Evolutionary conservation across 805 yeast species (phyloP).

Genomic region (Saccharomycopsis guyanensis): DNA sequence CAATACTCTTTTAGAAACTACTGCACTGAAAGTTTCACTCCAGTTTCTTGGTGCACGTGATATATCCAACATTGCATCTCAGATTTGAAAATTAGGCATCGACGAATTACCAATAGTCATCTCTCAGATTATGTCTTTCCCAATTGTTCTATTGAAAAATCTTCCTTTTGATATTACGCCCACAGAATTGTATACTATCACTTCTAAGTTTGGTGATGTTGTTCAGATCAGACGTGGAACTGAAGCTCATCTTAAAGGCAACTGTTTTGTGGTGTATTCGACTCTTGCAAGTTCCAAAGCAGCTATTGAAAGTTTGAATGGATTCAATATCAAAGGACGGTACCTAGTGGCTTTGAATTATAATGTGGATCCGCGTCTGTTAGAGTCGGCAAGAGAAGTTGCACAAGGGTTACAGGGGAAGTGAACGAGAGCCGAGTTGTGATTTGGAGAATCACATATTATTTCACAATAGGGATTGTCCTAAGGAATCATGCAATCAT

Average conservation of each 20-base stretch:
- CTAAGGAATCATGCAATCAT: no score
- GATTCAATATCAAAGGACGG: constrained; percentile 35
- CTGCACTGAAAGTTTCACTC: no score
- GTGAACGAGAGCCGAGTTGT: no score
- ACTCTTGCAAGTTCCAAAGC: constrained; percentile 26
- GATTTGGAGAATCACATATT: no score
- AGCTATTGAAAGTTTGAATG: constrained; percentile 34
- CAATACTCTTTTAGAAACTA: no score
- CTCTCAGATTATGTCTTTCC: constrained; percentile 10
- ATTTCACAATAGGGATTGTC: no score
- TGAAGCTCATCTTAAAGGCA: constrained; percentile 25
- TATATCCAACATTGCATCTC: no score
- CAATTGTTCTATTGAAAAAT: constrained; percentile 32
- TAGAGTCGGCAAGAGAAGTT: constrained; percentile 21
- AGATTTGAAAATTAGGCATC: no score
- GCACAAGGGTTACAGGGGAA: no score
- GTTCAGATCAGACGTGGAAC: constrained; percentile 29
- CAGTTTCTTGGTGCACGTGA: no score
- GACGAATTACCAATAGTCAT: no score
- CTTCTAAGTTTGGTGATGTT: constrained; percentile 31
- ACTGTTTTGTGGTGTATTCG: constrained; percentile 33
- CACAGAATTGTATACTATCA: constrained; percentile 28
- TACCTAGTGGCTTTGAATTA: constrained; percentile 33
- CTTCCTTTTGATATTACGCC: constrained; percentile 32
- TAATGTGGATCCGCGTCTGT: constrained; percentile 27